phyloP scores from a whole-genome alignment of 805 yeast genomes.

The Sugiyamaella boreocaroliniensis region DNA sequence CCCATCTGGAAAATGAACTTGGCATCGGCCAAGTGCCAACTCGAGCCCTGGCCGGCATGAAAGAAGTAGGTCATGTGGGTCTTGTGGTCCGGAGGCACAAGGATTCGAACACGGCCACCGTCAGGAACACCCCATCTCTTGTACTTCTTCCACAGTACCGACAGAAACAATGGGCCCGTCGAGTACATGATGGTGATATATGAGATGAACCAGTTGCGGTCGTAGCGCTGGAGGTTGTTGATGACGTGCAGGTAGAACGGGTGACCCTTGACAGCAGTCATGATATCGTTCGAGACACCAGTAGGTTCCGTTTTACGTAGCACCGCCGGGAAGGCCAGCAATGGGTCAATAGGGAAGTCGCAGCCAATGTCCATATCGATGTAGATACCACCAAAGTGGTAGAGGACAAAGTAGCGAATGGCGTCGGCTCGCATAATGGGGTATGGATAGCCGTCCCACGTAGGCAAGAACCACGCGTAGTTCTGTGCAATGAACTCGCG shows the following conservation, averaged over 20 bases:
- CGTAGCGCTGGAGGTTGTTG: slow-evolving; percentile 52
- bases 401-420: slow-evolving; percentile 73
- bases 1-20: slow-evolving; percentile 59
- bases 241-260: slow-evolving; percentile 72
- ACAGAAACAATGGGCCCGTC: slow-evolving; percentile 81
- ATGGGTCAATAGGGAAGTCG: slow-evolving; percentile 66
- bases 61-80: slow-evolving; percentile 54
- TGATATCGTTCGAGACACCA: slow-evolving; percentile 84
- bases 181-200: slow-evolving; percentile 87
- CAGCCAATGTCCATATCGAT: slow-evolving; percentile 88
- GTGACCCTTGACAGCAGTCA: slow-evolving; percentile 81
- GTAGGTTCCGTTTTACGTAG: slow-evolving; percentile 81
- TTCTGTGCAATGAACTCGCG: slow-evolving; percentile 67
- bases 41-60: slow-evolving; percentile 69
- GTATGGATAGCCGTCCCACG: slow-evolving; percentile 68
- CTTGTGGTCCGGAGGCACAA: slow-evolving; percentile 55
- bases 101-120: slow-evolving; percentile 57
- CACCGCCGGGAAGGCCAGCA: slow-evolving; percentile 73
- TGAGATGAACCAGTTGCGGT: slow-evolving; percentile 76
- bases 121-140: slow-evolving; percentile 66
- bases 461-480: slow-evolving; percentile 76
- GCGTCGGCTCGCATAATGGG: slow-evolving; percentile 88
- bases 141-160: slow-evolving; percentile 79
- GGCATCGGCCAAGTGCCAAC: slow-evolving; percentile 90
- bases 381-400: slow-evolving; percentile 81